Base-by-base conservation (phyloP, 495 filamentous ascomycete species). In the Hypoxylon trugodes region DNA sequence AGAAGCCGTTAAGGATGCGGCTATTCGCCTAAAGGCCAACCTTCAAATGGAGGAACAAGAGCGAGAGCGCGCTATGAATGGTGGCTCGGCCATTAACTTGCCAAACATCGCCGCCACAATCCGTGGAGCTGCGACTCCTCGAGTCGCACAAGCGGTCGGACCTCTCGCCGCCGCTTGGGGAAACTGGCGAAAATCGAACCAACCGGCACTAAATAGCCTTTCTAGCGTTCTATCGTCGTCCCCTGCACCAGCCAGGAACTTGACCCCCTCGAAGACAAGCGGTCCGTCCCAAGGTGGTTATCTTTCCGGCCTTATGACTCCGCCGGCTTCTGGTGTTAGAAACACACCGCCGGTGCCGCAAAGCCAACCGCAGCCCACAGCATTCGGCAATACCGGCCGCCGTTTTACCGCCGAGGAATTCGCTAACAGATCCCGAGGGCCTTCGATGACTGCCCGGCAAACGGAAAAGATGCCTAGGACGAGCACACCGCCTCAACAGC, bases 31-130 rank as follows among this genome's bases (percentile, higher is more conserved):
- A 54, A 92, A 91, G 69, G 90, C 96, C 15, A 97, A 95, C 67
- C 82, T 98, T 13, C 90, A 98, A 73, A 98, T 98, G 95, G 93
- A 98, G 69, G 90, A 91, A 73, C 92, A 96, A 69, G 95, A 96
- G 72, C 89, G 89, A 15, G 96, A 98, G 69, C 64, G 79, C 54
- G 82, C 81, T 2, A 80, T 83, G 79, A 84, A 84, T 51, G 83
- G 89, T 4, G 80, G 77, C 6, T 81, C 79, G 4, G 78, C 81
- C 12, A 75, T 84, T 51, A 81, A 75, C 59, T 64, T 83, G 16
- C 82, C 81, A 6, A 82, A 82, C 59, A 82, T 84, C 38, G 82
- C 83, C 2, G 80, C 80, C 4, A 79, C 73, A 24, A 79, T 85
- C 47, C 74, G 77, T 36, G 77, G 79, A 37, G 84, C 92, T 21